These are phyloP conservation scores for Schrenkiella parvula DNA, from an alignment of 345 rosid genomes.

Conservation along the genomic window DNA sequence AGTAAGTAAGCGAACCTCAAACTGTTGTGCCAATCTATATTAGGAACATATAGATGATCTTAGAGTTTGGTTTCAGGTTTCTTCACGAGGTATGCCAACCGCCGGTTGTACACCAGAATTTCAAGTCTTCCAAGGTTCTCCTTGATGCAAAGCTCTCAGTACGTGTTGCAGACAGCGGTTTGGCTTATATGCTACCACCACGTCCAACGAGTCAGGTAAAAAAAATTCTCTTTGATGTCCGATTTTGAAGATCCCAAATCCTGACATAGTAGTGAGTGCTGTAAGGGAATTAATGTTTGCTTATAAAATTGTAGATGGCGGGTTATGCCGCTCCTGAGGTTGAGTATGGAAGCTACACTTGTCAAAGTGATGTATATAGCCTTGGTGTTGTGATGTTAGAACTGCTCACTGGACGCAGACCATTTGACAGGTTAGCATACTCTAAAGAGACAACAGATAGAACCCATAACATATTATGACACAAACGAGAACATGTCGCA, in stretches of 20 bases:
- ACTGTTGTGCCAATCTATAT: background rate
- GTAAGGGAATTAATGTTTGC: background rate
- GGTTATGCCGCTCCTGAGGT: conserved; percentile 79
- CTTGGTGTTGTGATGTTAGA: conserved; percentile 96
- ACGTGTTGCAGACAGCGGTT: conserved; percentile 74
- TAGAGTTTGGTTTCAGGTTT: conserved; percentile 45
- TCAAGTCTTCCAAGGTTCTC: conserved; percentile 76
- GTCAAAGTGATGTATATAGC: conserved; percentile 90
- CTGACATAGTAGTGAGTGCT: background rate
- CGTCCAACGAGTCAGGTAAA: conserved; percentile 59
- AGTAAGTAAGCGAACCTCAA: conserved; percentile 55
- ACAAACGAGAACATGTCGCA: background rate
- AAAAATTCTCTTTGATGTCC: background rate
- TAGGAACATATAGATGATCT: background rate
- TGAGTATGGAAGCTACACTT: conserved; percentile 71
- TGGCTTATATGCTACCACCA: conserved; percentile 56
- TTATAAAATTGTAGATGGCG: conserved; percentile 37
- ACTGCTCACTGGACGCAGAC: conserved; percentile 76
- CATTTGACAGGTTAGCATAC: conserved; percentile 64
- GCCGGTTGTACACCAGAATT: conserved; percentile 64
- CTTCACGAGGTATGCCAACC: conserved; percentile 88
- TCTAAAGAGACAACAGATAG: background rate
- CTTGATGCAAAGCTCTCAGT: conserved; percentile 64
- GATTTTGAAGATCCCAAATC: background rate
- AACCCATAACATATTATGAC: conserved; percentile 1